phyloP scores from a whole-genome alignment of 2,329 filamentous ascomycete species.

The Penicillium janthinellum region DNA sequence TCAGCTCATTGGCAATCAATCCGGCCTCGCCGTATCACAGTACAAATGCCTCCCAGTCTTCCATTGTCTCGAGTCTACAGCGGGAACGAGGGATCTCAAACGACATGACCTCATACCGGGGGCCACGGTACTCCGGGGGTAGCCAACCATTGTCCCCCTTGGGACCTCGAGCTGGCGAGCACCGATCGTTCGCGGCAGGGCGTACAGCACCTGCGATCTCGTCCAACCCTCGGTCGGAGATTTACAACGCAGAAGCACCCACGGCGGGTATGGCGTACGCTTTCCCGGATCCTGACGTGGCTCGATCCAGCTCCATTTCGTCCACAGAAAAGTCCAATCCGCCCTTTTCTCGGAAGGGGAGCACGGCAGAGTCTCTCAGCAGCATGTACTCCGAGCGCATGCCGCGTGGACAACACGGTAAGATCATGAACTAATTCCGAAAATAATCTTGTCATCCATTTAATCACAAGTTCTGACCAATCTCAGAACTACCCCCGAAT shows the following conservation, averaged over 20 bases:
- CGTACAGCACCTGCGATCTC: conserved; percentile 53
- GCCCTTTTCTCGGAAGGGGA: conserved; percentile 49
- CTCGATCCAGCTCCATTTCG: conserved; percentile 42
- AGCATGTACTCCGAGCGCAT: conserved; percentile 52
- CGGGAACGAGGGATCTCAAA: conserved; percentile 46
- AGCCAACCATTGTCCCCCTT: conserved; percentile 45
- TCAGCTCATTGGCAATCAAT: conserved; percentile 51
- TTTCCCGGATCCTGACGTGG: conserved; percentile 52
- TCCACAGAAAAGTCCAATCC: conserved; percentile 36
- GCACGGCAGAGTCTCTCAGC: conserved; percentile 51
- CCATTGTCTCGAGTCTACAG: conserved; percentile 48
- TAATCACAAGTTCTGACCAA: neutral
- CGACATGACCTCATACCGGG: conserved; percentile 44
- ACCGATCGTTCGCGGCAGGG: conserved; percentile 47
- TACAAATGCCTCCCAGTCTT: conserved; percentile 50
- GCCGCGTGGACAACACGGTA: conserved; percentile 52
- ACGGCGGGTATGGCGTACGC: conserved; percentile 54
- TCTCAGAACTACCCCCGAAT: conserved; percentile 49
- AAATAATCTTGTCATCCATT: neutral
- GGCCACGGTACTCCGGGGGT: conserved; percentile 43
- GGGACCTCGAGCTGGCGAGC: conserved; percentile 42
- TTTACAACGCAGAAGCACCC: conserved; percentile 53
- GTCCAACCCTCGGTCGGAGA: conserved; percentile 52
- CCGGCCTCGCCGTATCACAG: conserved; percentile 51
- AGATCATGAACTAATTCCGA: conserved; percentile 10